Evolutionary conservation across 495 filamentous ascomycete genomes (phyloP).

Genomic region (Daldinia grandis): DNA sequence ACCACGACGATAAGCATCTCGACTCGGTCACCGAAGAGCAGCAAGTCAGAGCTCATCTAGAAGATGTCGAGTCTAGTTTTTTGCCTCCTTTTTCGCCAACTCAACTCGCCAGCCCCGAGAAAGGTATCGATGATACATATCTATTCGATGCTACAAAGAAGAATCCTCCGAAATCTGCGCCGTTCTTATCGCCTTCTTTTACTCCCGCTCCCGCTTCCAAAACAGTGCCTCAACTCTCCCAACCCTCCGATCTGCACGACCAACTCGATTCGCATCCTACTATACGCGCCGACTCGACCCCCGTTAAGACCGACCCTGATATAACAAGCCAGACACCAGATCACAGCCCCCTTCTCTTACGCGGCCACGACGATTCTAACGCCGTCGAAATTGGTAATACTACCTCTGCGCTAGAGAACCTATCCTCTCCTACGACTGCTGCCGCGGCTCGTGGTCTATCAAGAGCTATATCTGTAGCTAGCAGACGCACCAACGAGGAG

Average conservation of each 20-base stretch:
- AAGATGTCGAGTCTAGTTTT: slow-evolving; percentile 91
- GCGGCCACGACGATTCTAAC: slow-evolving; percentile 33
- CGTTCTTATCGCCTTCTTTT: slow-evolving; percentile 13
- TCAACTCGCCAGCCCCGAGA: slow-evolving; percentile 49
- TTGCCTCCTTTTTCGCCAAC: slow-evolving; percentile 64
- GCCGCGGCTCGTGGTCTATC: slow-evolving; percentile 67
- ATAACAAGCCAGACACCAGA: slow-evolving; percentile 36
- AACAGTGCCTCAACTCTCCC: background rate
- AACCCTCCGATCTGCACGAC: background rate
- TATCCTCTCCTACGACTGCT: slow-evolving; percentile 74
- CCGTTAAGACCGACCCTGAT: slow-evolving; percentile 21
- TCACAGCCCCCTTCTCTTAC: slow-evolving; percentile 30
- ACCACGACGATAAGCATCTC: slow-evolving; percentile 46
- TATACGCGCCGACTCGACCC: slow-evolving; percentile 11
- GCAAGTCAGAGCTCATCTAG: slow-evolving; percentile 66
- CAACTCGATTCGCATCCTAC: slow-evolving; percentile 8
- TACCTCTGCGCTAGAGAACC: slow-evolving; percentile 67
- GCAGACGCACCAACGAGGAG: slow-evolving; percentile 45
- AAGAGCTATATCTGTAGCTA: slow-evolving; percentile 58
- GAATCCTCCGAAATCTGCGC: slow-evolving; percentile 17
- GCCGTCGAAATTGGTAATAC: slow-evolving; percentile 52
- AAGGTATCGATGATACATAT: slow-evolving; percentile 68
- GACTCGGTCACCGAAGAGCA: slow-evolving; percentile 57
- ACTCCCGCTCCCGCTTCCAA: background rate
- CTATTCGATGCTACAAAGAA: slow-evolving; percentile 63